Base-by-base conservation (phyloP, 2,329 filamentous ascomycete genomes). In the Cladobotryum mycophilum region DNA sequence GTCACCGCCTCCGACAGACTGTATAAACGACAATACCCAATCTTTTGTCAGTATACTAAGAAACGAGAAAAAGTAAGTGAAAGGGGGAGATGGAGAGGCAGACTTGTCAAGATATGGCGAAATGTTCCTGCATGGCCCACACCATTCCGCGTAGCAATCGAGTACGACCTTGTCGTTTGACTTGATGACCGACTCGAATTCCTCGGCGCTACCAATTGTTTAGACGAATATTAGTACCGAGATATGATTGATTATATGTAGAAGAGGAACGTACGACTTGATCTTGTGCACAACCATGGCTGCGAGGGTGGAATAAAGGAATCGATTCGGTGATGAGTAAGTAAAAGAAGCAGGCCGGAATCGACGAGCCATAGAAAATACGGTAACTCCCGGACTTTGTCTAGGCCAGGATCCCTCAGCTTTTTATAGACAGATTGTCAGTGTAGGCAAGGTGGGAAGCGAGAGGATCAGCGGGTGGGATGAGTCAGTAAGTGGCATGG, bases 61-160 rank as follows among this genome's bases (percentile, higher is more conserved):
- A 34, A 3, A 33, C 37, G 15, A 35, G n/a, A 35, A 34, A 41
- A 40, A 9, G 12, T 8, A 4, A 12, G 37, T 15, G n/a, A 7
- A 5, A 14, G 30, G 33, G 25, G 8, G 14, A 20, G 17, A 11
- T 15, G 40, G 38, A 40, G 20, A 5, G n/a, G 41, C 61, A 17
- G 53, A 66, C 61, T 61, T 57, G 46, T 61, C 58, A 51, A 74
- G 55, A 83, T 70, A 52, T n/a, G 91, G 91, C 30, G 89, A 82
- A 62, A 96, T 92, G 60, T 84, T 79, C 76, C 91, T 95, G 86
- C 91, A 96, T 53, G 91, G 91, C 55, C 89, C 89, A 76, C 91
- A 96, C 91, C 91, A 96, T 56, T 76, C 82, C 51, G 91, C 91
- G 70, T 86, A 90, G 75, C 83, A 90, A 76, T 97, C 92, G 63